Evolutionary conservation across 2,329 filamentous ascomycete species (phyloP).

Genomic region (Trichoderma guizhouense): DNA sequence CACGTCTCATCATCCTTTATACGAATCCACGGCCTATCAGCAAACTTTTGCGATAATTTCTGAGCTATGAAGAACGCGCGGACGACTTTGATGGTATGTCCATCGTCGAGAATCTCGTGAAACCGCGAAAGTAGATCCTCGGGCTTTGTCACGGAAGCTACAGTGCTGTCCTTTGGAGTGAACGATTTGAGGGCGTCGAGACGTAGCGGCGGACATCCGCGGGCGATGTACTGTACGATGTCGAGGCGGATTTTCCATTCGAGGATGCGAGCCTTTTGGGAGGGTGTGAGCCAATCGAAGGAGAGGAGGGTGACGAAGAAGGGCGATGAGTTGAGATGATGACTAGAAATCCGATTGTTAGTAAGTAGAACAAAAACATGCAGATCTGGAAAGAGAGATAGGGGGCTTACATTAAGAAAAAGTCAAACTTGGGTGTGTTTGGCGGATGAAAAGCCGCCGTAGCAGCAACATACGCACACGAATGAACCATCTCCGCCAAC

Average conservation of each 20-base stretch:
- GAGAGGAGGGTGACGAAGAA: conserved; percentile 69
- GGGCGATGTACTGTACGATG: conserved; percentile 69
- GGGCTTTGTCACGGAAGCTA: conserved; percentile 41
- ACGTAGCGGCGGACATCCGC: conserved; percentile 59
- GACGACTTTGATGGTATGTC: conserved; percentile 74
- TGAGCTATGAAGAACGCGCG: conserved; percentile 66
- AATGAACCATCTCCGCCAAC: conserved; percentile 65
- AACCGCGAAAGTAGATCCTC: conserved; percentile 49
- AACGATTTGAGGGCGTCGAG: conserved; percentile 60
- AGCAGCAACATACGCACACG: conserved; percentile 47
- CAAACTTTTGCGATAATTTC: conserved; percentile 45
- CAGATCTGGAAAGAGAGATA: conserved; percentile 19
- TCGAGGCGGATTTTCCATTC: conserved; percentile 80
- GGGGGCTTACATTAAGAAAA: conserved; percentile 59
- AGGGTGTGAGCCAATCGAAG: conserved; percentile 56
- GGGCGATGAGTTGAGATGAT: conserved; percentile 68
- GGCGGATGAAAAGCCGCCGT: conserved; percentile 59
- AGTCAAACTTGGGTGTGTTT: conserved; percentile 73
- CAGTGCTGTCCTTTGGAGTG: conserved; percentile 41
- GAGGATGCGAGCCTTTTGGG: conserved; percentile 65
- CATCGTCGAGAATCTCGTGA: conserved; percentile 63
- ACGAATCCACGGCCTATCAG: conserved; percentile 45
- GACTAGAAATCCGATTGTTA: conserved; percentile 40
- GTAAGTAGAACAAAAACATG: not conserved
- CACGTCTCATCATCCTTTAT: conserved; percentile 57